Conservation (phyloP, 108 stramenopile species). For the Aureococcus anophagefferens region DNA sequence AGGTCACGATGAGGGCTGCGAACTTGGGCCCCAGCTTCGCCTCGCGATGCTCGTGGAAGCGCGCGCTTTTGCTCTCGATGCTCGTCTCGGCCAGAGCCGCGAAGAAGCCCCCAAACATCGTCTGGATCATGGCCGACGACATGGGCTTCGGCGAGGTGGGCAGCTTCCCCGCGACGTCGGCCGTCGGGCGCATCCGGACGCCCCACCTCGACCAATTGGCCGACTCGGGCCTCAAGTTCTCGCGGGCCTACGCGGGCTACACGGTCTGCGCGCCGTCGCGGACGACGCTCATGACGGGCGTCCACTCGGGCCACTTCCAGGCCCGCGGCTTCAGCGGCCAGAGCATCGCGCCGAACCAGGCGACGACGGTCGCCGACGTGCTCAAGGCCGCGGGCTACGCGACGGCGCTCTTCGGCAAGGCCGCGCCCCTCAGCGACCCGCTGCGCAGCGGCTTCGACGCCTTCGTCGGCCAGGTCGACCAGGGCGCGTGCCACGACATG, state of each 20-base stretch:
- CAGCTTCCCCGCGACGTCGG: too few species aligned
- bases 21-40: too few species aligned
- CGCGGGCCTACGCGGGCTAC: neutral
- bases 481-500: conserved; percentile 5
- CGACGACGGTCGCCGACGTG: neutral
- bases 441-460: neutral
- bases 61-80: too few species aligned
- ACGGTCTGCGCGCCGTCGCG: conserved; percentile 13
- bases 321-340: neutral
- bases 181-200: too few species aligned
- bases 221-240: neutral
- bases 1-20: too few species aligned
- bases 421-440: neutral
- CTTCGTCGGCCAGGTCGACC: conserved; percentile 4
- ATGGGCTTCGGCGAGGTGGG: neutral
- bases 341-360: neutral
- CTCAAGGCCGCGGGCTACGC: neutral
- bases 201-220: neutral
- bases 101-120: too few species aligned
- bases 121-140: too few species aligned
- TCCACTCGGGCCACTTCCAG: conserved; percentile 6
- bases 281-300: conserved; percentile 6
- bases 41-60: too few species aligned
- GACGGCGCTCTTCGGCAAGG: conserved; percentile 1
- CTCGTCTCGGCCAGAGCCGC: too few species aligned